Evolutionary conservation across 768 basidiomycete species (phyloP), one percentile per base, ranked within the genome.

Genomic region (Auriculariales sp.): DNA sequence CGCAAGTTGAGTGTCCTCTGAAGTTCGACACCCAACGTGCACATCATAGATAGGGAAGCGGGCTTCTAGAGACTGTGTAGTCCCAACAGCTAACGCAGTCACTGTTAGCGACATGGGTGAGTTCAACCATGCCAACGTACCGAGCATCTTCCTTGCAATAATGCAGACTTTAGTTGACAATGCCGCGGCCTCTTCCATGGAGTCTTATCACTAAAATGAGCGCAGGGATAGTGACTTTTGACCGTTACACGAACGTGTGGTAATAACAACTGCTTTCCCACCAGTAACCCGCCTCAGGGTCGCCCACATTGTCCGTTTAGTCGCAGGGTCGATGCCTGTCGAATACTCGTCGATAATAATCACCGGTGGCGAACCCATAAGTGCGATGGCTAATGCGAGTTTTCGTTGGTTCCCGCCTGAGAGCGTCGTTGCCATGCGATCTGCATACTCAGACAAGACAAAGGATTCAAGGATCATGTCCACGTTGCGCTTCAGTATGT

Each of bases 171-270:
- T 78, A 57, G 71, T 80, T 2, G 85, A 81, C 2, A 88, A 67
- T 4, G 82, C 82, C 14, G 83, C 81, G 2, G 83, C 84, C 62
- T 89, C 85, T 62, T 86, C 85, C 84, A 87, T 87, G 0, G 82
- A 84, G 61, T 86, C 83, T 79, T 57, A 15, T 6, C 35, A 22
- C 35, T 15, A n/a, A 3, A n/a, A 11, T 25, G 4, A 42, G 19
- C 34, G 49, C 48, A 55, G 51, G 14, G 44, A 2, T 2, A 24
- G 10, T 28, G n/a, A 14, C 36, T 27, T n/a, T n/a, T n/a, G n/a
- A n/a, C n/a, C n/a, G n/a, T n/a, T n/a, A 12, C 28, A 69, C 77
- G 49, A 50, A 80, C 81, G 81, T 2, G 82, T 84, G 1, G 81
- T 83, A 48, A 85, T 77, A 29, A 83, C 68, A 6, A 84, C 73